Percentiles rank a stretch among this genome's conserved stretches.
These are phyloP conservation scores for Peronospora farinosa DNA, from an alignment of 352 stramenopile genomes.

Conservation along the genomic window DNA sequence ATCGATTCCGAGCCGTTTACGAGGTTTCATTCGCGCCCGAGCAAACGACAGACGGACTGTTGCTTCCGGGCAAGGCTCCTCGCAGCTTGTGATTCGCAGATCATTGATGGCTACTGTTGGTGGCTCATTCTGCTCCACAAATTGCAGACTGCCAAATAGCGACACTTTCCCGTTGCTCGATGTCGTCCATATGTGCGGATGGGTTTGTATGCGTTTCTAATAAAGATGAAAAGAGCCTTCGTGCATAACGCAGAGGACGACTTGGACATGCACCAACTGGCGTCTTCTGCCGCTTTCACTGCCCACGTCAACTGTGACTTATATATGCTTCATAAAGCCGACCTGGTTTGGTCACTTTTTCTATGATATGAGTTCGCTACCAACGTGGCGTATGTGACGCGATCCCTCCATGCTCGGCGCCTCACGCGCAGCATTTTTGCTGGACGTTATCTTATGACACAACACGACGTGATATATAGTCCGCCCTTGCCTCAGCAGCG, in stretches of 20 bases:
- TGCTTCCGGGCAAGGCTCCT: constrained; percentile 1
- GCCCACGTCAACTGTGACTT: constrained; percentile 1
- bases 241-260: constrained; percentile 9
- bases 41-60: constrained; percentile 18
- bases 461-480: constrained; percentile 1
- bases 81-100: constrained; percentile 1
- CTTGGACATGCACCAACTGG: constrained; percentile 23
- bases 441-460: constrained; percentile 13
- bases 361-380: constrained; percentile 8
- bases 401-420: neutral
- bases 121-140: constrained; percentile 4
- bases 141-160: constrained; percentile 4
- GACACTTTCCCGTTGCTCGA: constrained; percentile 11
- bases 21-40: constrained; percentile 31
- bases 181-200: constrained; percentile 1
- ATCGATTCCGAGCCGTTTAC: constrained; percentile 6
- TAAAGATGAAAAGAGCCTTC: neutral
- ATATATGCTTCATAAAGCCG: constrained; percentile 4
- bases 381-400: constrained; percentile 22
- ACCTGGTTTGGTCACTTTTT: constrained; percentile 6
- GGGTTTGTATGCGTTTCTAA: constrained; percentile 3
- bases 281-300: constrained; percentile 12
- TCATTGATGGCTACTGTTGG: neutral
- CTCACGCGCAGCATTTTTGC: constrained; percentile 8
- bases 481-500: constrained; percentile 7